Evolutionary conservation across 768 basidiomycete genomes (phyloP), one percentile per base, ranked within the genome.

Genomic region (Xerocomellus dryophilus): DNA sequence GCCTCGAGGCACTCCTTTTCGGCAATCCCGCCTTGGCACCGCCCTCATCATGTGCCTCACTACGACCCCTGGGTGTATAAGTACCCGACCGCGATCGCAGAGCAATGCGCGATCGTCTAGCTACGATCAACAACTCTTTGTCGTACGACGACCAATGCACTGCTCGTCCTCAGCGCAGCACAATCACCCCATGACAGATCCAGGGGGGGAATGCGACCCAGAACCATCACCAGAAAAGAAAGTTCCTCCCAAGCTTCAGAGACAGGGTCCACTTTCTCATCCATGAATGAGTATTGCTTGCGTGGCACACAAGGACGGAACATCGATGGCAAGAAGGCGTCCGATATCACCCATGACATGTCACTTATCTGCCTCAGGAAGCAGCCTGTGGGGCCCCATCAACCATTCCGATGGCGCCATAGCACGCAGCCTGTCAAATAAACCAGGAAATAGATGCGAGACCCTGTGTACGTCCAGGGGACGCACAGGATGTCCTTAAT

Each of bases 1-100:
- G 52, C 67, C 68, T 69, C 67, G 64, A 61, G 67, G 67, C 66
- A 6, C 43, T 18, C 27, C 20, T n/a, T 42, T 58, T 58, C 41
- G 25, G 57, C 18, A 34, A 29, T 21, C 45, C 32, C 47, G 49
- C 25, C 47, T 5, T 32, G n/a, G 25, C 58, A 55, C 34, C 25
- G 54, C 54, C 43, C 12, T 40, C 39, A 35, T 47, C 49, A 8
- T 35, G 47, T 51, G 46, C 46, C 50, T 51, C 14, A 12, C 14
- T 34, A 34, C 12, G 34, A 34, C 34, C 15, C 4, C 32, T 34
- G 11, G 2, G 11, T 34, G 11, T 27, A n/a, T n/a, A n/a, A n/a
- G n/a, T n/a, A 8, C 27, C 31, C 31, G 31, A 45, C 14, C 7
- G 7, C 25, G 1, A 49, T 9, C 25, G 8, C n/a, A 14, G 12